Evolutionary conservation across 129 eudicot genomes (phyloP).

Genomic region (Centella asiatica): DNA sequence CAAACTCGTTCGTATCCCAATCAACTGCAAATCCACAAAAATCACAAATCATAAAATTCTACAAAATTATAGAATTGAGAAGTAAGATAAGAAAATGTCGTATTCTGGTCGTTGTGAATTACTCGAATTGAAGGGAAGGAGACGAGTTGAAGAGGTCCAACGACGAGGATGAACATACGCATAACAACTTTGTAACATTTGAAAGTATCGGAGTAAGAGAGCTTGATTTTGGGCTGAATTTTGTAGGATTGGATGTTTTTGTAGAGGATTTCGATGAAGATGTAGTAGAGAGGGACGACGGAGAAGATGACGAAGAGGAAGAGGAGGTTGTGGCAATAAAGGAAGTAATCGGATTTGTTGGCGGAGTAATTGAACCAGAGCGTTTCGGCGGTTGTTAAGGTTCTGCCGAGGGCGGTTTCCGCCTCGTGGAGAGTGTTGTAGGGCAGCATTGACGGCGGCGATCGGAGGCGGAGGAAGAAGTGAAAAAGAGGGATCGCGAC

Average conservation of each 20-base stretch:
- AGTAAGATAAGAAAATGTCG: background rate
- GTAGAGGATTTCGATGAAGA: constrained; percentile 34
- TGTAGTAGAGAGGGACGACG: constrained; percentile 46
- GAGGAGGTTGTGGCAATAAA: constrained; percentile 79
- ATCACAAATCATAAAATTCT: background rate
- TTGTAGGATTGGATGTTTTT: constrained; percentile 30
- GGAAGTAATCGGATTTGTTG: constrained; percentile 68
- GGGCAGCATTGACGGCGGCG: constrained; percentile 46
- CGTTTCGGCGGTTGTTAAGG: constrained; percentile 58
- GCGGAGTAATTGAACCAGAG: constrained; percentile 82
- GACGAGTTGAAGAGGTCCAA: constrained; percentile 84
- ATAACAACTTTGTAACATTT: constrained; percentile 64
- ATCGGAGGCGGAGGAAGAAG: background rate
- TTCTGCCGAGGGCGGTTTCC: constrained; percentile 50
- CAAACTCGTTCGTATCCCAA: constrained; percentile 75
- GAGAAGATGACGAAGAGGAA: constrained; percentile 68
- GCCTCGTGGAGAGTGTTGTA: constrained; percentile 49
- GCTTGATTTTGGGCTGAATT: constrained; percentile 72
- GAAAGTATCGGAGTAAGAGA: constrained; percentile 33
- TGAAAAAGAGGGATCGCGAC: background rate
- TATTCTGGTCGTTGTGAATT: background rate
- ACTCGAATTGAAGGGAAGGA: constrained; percentile 76
- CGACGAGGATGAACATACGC: constrained; percentile 56
- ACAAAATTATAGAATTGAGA: background rate
- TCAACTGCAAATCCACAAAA: constrained; percentile 40